Base-by-base conservation (phyloP, 768 basidiomycete genomes). In the Boletus edulis region DNA sequence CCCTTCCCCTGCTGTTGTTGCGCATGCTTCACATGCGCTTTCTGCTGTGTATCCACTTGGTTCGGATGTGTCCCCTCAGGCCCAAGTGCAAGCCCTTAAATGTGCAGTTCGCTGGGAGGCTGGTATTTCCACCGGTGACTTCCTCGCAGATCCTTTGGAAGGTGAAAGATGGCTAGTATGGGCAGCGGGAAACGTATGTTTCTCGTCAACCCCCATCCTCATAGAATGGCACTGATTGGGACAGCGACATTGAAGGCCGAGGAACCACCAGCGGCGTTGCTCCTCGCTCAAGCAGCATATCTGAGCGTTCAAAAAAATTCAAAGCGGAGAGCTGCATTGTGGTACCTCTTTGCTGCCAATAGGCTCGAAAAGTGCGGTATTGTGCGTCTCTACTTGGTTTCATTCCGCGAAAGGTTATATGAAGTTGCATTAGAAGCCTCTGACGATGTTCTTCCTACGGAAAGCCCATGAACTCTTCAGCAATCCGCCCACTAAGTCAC, bases 141-240 rank as follows among this genome's bases (percentile, higher is more conserved):
- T 94, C 64, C 61, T 84, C 14, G 73, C 76, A 45, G 69, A 75
- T 45, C 63, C 73, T 12, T 65, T 91, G 31, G 88, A 89, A 62
- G 91, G 90, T 3, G 91, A 94, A 59, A 76, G 88, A 52, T 94
- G 91, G 91, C 73, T 94, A 6, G 87, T 91, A 17, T 89, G 84
- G 84, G 91, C 91, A 40, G 89, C 91, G 24, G 87, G 85, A 59
- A 84, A 83, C 71, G 91, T 93, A 74, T 54, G 85, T 78, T 50
- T 39, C 24, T 59, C 34, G 32, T 61, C 32, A 29, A n/a, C 40
- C 32, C 31, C 9, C 5, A 22, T 22, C 20, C 29, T 49, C 35
- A 13, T 27, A 57, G 60, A 55, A 52, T 29, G 45, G 59, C 55
- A 54, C 64, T 75, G 57, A 71, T 64, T 59, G 49, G 65, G 59